Conservation (phyloP, 805 yeast species). For the Wickerhamiella slavikovae region DNA sequence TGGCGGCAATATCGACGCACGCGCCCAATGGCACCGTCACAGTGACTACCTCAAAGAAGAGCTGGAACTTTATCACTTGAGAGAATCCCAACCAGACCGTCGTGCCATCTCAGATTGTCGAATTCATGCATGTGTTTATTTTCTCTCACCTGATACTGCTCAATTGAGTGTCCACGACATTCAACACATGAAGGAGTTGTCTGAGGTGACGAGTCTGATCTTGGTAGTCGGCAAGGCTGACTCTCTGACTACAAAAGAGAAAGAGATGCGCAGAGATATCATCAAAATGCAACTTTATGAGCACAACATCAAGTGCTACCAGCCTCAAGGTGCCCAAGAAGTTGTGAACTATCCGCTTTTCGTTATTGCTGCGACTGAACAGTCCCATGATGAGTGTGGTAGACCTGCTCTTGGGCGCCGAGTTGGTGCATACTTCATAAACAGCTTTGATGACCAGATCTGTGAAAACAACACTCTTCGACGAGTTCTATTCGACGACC, state of each 20-base stretch:
- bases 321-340: slow-evolving; percentile 32
- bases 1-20: no score
- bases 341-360: background rate
- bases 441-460: slow-evolving; percentile 29
- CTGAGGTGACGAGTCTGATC: slow-evolving; percentile 64
- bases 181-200: slow-evolving; percentile 66
- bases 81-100: slow-evolving; percentile 81
- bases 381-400: background rate
- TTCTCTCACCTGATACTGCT: slow-evolving; percentile 82
- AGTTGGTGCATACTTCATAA: background rate
- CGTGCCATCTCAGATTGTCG: slow-evolving; percentile 36
- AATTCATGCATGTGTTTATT: slow-evolving; percentile 79
- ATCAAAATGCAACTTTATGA: slow-evolving; percentile 68
- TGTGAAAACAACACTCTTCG: slow-evolving; percentile 73
- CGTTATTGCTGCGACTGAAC: background rate
- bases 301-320: slow-evolving; percentile 56
- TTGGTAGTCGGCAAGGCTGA: slow-evolving; percentile 85
- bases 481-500: slow-evolving; percentile 56
- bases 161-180: slow-evolving; percentile 74
- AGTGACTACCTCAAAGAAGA: slow-evolving; percentile 82
- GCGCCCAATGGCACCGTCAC: slow-evolving; percentile 79
- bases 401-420: background rate
- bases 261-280: slow-evolving; percentile 42
- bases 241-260: slow-evolving; percentile 52
- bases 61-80: slow-evolving; percentile 72